phyloP scores from a whole-genome alignment of 495 filamentous ascomycete genomes.

The Xylaria flabelliformis region DNA sequence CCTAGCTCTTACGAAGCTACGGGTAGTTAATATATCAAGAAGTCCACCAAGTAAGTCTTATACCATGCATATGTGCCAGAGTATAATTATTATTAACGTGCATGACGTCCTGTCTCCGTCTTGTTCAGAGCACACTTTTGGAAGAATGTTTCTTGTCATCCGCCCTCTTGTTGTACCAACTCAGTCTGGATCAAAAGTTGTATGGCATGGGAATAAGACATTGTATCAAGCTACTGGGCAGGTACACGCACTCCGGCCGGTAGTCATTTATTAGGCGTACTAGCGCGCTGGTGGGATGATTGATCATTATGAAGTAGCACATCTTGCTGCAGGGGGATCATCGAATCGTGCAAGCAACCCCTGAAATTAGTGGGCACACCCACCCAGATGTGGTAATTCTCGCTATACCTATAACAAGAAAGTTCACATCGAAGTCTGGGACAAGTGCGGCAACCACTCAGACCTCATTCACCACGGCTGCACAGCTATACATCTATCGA shows the following conservation, averaged over 20 bases:
- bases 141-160: neutral
- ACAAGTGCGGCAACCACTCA: neutral
- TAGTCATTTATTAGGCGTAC: neutral
- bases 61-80: neutral
- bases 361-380: slow-evolving; percentile 18
- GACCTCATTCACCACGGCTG: neutral
- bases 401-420: neutral
- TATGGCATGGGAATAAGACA: neutral
- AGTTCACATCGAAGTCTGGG: neutral
- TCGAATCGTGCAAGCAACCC: slow-evolving; percentile 1
- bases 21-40: neutral
- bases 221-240: neutral
- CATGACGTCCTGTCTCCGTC: neutral
- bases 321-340: neutral
- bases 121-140: neutral
- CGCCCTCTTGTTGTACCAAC: neutral
- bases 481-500: neutral
- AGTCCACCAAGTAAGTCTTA: neutral
- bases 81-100: neutral
- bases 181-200: neutral
- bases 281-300: neutral
- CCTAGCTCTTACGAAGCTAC: too few relatives aligned
- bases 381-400: neutral
- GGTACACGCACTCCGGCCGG: neutral
- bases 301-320: neutral